Conservation (phyloP, 2,329 filamentous ascomycete species). For the Ceratocystiopsis brevicomis region DNA sequence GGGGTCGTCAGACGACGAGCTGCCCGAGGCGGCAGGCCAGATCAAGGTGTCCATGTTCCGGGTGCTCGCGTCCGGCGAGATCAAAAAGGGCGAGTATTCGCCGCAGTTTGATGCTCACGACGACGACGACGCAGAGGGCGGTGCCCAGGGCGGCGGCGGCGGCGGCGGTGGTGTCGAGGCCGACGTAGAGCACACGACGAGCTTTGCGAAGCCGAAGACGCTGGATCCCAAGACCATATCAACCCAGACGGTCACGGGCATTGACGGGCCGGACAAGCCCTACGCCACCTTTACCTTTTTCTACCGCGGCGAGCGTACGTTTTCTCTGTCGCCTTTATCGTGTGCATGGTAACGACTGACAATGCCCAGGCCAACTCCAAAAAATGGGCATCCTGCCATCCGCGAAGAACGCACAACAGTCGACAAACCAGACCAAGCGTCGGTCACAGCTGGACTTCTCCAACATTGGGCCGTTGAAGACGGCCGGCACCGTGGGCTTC, state of each 20-base stretch:
- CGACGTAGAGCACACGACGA: conserved; percentile 90
- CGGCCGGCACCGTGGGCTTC: conserved; percentile 77
- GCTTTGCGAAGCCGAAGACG: conserved; percentile 90
- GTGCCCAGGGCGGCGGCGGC: conserved; percentile 21
- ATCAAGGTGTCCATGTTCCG: conserved; percentile 97
- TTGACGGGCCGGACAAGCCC: conserved; percentile 87
- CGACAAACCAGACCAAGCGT: conserved; percentile 47
- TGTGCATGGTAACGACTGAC: background rate
- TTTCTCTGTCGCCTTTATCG: background rate
- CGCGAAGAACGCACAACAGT: conserved; percentile 43
- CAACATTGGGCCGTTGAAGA: conserved; percentile 64
- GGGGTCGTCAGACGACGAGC: conserved; percentile 61
- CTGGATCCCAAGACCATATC: conserved; percentile 94
- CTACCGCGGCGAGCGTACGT: conserved; percentile 84
- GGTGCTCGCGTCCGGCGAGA: conserved; percentile 85
- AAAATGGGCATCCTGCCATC: conserved; percentile 82
- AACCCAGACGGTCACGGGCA: conserved; percentile 96
- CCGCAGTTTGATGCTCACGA: conserved; percentile 95
- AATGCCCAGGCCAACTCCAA: conserved; percentile 58
- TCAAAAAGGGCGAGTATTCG: conserved; percentile 94
- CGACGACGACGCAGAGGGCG: conserved; percentile 48
- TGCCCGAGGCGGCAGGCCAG: conserved; percentile 84
- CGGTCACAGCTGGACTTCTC: conserved; percentile 77
- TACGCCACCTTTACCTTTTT: conserved; percentile 97
- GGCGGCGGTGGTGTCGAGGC: conserved; percentile 46